Percentiles rank a stretch among this genome's conserved stretches.
phyloP scores from a whole-genome alignment of 2,329 filamentous ascomycete genomes.

The Penicillium sclerotigenum region DNA sequence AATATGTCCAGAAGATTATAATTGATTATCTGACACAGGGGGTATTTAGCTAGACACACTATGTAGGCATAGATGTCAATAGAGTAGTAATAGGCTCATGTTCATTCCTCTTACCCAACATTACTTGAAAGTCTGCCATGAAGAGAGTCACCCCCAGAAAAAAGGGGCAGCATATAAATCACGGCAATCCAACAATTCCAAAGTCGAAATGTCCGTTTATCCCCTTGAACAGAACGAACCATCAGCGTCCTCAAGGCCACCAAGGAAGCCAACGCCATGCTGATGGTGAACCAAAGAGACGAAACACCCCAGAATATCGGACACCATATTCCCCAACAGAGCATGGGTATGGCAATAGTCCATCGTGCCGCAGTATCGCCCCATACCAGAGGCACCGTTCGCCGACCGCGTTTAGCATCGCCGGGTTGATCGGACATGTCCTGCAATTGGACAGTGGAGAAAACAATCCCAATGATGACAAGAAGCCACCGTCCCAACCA shows the following conservation, averaged over 20 bases:
- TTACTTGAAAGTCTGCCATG: too few relatives aligned
- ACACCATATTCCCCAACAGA: not conserved
- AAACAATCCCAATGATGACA: conserved; percentile 24
- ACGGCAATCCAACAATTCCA: conserved; percentile 13
- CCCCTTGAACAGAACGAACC: not conserved
- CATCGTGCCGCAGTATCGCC: conserved; percentile 5
- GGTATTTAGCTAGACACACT: not conserved
- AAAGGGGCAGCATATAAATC: conserved; percentile 1
- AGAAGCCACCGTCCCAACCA: conserved; percentile 4
- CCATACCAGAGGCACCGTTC: conserved; percentile 13
- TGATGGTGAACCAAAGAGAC: not conserved
- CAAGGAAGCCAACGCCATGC: not conserved
- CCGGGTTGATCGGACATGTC: conserved; percentile 39
- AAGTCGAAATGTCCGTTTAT: conserved; percentile 7
- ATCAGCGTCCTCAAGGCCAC: not conserved
- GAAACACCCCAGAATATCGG: not conserved
- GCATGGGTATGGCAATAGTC: conserved; percentile 2
- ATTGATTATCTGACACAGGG: not conserved
- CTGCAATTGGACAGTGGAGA: conserved; percentile 39
- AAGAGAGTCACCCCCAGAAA: not conserved
- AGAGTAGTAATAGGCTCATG: too few relatives aligned
- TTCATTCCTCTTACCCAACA: too few relatives aligned
- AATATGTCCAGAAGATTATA: too few relatives aligned
- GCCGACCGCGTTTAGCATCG: conserved; percentile 21
- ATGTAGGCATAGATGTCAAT: not conserved